Evolutionary conservation across 257 asterid genomes (phyloP), one percentile per base, ranked within the genome.

Genomic region (Capsicum chinense): DNA sequence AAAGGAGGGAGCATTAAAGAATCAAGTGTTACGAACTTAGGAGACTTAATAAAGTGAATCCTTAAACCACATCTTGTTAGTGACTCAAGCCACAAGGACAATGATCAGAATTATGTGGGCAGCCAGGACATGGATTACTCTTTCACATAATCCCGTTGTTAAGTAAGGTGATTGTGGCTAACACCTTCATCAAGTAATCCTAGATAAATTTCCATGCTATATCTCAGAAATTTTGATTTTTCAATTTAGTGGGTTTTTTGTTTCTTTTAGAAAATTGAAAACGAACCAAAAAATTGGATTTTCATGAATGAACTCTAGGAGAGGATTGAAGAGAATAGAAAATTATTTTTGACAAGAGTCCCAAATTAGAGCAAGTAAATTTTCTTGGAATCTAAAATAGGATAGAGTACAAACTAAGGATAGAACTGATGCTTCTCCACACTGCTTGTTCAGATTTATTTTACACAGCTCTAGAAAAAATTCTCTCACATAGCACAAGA

Each of bases 101-200:
- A n/a, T 50, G 60, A 73, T 14, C 5, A 48, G 60, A 73, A 48
- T 48, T 59, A 19, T 73, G 60, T 73, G n/a, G 42, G 59, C 0
- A 73, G 59, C 58, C 42, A 73, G 44, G 44, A 39, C 3, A 4
- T 4, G 44, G 44, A 3, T 39, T 39, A 39, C 44, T 39, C 4
- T 39, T 39, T 39, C 2, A 4, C 5, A 39, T 39, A 39, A 39
- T 39, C 5, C 44, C 44, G 3, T 39, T 39, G 44, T 39, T 39
- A 39, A 39, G 44, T 39, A 39, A 39, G 44, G 44, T 39, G 44
- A 39, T 39, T 3, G 44, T 39, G 44, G 80, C 57, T 73, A 47
- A 26, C 59, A 74, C 13, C 58, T 74, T 54, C 60, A 74, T 74
- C 37, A 74, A 50, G 60, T 21, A 74, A 74, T 52, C 81, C 81